Evolutionary conservation across 1,284 basidiomycete genomes (phyloP).

Genomic region (Puccinia horiana): DNA sequence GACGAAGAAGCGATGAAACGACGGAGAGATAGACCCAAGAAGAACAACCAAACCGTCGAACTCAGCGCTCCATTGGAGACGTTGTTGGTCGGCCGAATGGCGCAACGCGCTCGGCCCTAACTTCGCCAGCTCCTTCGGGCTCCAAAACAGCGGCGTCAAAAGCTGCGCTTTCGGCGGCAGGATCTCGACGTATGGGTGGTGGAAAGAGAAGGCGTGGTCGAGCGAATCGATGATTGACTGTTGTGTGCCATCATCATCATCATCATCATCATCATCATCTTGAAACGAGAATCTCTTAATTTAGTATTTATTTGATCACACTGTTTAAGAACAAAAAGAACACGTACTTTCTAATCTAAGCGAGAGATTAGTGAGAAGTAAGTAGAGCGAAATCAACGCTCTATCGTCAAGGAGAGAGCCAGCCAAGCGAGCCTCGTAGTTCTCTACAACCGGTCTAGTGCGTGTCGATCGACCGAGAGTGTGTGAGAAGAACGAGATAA

Average conservation of each 20-base stretch:
- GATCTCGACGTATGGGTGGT: constrained; percentile 26
- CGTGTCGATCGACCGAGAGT: not conserved
- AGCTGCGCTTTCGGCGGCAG: constrained; percentile 6
- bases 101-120: constrained; percentile 12
- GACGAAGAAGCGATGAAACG: constrained; percentile 11
- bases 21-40: not conserved
- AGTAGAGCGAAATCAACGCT: constrained; percentile 28
- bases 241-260: too few species aligned
- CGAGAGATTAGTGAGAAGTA: constrained; percentile 30
- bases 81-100: constrained; percentile 12
- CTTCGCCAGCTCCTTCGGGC: not conserved
- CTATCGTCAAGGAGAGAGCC: constrained; percentile 7
- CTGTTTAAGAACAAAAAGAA: too few species aligned
- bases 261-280: too few species aligned
- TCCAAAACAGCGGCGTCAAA: constrained; percentile 43
- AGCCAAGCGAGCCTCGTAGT: not conserved
- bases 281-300: too few species aligned
- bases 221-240: not conserved
- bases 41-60: constrained; percentile 9
- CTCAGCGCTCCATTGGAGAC: constrained; percentile 7
- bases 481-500: not conserved
- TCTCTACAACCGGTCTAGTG: not conserved
- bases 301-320: too few species aligned
- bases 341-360: not conserved
- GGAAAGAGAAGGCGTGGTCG: constrained; percentile 24